Evolutionary conservation across 108 stramenopile genomes (phyloP).

Genomic region (Nitzschia sp.): DNA sequence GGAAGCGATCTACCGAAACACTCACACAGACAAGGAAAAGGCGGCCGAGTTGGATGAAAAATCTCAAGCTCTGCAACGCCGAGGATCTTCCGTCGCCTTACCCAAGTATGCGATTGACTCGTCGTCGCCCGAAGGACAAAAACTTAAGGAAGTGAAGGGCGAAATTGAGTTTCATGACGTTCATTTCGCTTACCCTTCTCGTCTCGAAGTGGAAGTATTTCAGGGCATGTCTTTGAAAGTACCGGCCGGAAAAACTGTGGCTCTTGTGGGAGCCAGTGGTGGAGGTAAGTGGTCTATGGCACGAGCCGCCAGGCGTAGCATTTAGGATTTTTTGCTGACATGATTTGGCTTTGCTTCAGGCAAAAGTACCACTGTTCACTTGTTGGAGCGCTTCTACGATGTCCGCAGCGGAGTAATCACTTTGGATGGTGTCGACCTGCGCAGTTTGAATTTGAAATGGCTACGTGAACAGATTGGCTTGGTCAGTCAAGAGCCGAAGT

Average conservation of each 20-base stretch:
- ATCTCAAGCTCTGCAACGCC: slow-evolving; percentile 14
- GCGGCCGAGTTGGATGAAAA: slow-evolving; percentile 9
- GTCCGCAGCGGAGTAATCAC: slow-evolving; percentile 53
- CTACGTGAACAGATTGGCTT: slow-evolving; percentile 81
- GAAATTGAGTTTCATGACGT: slow-evolving; percentile 56
- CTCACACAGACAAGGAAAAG: slow-evolving; percentile 2
- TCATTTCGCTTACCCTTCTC: slow-evolving; percentile 67
- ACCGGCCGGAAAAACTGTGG: slow-evolving; percentile 62
- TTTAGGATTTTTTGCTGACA: too few species aligned
- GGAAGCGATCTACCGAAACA: slow-evolving; percentile 41
- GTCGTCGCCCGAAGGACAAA: slow-evolving; percentile 48
- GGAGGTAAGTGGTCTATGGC: too few species aligned
- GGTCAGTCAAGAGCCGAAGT: slow-evolving; percentile 86
- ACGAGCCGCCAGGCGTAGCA: too few species aligned
- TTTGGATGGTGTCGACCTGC: slow-evolving; percentile 80
- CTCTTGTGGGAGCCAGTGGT: slow-evolving; percentile 74
- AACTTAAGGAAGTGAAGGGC: slow-evolving; percentile 47
- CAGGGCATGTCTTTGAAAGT: slow-evolving; percentile 58
- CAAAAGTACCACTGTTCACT: slow-evolving; percentile 72
- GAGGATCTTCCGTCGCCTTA: slow-evolving; percentile 13
- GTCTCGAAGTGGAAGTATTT: slow-evolving; percentile 50
- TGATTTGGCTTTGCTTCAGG: too few species aligned
- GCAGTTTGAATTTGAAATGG: slow-evolving; percentile 69
- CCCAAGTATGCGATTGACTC: slow-evolving; percentile 66
- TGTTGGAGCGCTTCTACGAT: slow-evolving; percentile 91